Evolutionary conservation across 192 early-diverging fungal species (phyloP).

Genomic region (Podila clonocystis): DNA sequence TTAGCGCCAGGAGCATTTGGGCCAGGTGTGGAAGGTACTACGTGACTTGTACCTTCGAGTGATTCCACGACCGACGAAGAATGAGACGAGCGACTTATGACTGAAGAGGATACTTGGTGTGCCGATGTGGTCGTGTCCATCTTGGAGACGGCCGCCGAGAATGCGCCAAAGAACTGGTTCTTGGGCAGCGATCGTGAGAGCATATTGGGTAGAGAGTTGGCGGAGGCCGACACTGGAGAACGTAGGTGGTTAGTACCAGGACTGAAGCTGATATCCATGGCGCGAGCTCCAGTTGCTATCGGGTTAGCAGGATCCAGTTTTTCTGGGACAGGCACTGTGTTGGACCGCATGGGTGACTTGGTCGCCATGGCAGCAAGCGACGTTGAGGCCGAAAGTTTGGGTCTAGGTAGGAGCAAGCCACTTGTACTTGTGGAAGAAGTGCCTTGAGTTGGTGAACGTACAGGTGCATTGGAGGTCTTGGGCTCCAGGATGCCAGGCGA

Average conservation of each 20-base stretch:
- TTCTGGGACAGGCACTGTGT: slow-evolving; percentile 20
- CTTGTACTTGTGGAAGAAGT: not conserved
- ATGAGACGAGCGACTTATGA: too few relatives aligned
- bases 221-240: slow-evolving; percentile 12
- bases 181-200: slow-evolving; percentile 21
- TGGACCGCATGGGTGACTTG: slow-evolving; percentile 26
- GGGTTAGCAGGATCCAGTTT: not conserved
- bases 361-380: slow-evolving; percentile 32
- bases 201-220: slow-evolving; percentile 10
- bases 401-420: not conserved
- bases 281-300: not conserved
- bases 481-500: slow-evolving; percentile 6
- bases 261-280: slow-evolving; percentile 38
- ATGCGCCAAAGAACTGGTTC: slow-evolving; percentile 7
- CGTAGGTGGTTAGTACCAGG: not conserved
- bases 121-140: not conserved
- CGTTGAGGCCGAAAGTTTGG: slow-evolving; percentile 23
- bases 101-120: not conserved
- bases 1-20: not conserved
- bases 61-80: too few relatives aligned
- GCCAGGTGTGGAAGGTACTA: too few relatives aligned
- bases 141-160: not conserved
- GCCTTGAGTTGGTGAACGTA: not conserved
- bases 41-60: too few relatives aligned
- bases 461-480: not conserved